Conservation (phyloP, 2,329 filamentous ascomycete species). For the Xylaria sp. region DNA sequence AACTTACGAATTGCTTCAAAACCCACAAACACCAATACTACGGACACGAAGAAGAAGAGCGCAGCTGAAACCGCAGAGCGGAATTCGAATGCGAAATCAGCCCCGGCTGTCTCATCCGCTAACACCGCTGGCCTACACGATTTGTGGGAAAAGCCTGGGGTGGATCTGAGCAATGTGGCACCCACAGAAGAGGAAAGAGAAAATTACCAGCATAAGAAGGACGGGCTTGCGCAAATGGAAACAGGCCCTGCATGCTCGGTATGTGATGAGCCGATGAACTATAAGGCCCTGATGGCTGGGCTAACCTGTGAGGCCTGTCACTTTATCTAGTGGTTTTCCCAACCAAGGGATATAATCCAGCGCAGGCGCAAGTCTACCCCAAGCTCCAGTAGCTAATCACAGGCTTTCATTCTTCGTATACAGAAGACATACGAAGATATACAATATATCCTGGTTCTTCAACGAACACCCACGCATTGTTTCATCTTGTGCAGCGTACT, state of each 20-base stretch:
- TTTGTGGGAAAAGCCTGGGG: constrained; percentile 8
- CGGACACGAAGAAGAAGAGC: not conserved
- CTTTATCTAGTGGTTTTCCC: constrained; percentile 5
- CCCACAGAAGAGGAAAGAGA: constrained; percentile 4
- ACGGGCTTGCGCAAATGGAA: not conserved
- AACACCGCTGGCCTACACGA: not conserved
- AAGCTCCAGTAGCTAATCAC: not conserved
- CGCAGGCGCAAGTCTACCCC: no score
- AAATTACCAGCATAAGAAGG: not conserved
- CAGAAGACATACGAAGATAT: not conserved
- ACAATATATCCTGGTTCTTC: not conserved
- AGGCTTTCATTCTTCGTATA: not conserved
- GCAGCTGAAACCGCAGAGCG: not conserved
- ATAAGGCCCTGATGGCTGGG: not conserved
- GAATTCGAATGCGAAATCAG: not conserved
- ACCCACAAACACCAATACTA: not conserved
- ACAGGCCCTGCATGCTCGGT: constrained; percentile 16
- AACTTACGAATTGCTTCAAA: not conserved
- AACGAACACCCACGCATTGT: not conserved
- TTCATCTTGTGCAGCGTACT: no score
- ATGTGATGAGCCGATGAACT: constrained; percentile 12
- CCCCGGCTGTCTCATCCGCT: no score
- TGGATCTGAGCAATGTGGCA: not conserved
- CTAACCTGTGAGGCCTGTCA: constrained; percentile 9
- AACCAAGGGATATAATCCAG: not conserved